Conservation (phyloP, 306 rosid genomes). For the Morella rubra region DNA sequence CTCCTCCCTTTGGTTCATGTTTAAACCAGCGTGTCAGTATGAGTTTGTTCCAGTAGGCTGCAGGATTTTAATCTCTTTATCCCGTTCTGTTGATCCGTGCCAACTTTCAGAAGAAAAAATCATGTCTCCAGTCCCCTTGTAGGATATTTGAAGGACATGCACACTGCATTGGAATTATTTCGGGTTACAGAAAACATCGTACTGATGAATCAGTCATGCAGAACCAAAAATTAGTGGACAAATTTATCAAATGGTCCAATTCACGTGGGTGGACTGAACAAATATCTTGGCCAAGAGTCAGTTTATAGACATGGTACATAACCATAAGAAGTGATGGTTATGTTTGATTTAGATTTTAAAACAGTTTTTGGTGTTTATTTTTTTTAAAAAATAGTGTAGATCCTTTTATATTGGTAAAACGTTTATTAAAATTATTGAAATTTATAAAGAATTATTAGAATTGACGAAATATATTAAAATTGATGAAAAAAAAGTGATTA, state of each 20-base stretch:
- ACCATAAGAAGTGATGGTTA: no score
- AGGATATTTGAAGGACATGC: constrained; percentile 65
- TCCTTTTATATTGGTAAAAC: no score
- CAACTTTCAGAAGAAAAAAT: constrained; percentile 55
- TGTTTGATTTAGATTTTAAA: no score
- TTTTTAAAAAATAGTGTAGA: no score
- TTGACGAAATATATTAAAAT: no score
- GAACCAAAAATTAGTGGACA: constrained; percentile 52
- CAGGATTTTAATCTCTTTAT: constrained; percentile 4
- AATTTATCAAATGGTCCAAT: constrained; percentile 23
- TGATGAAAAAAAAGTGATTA: no score
- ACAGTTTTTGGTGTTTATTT: no score
- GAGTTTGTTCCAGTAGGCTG: neutral
- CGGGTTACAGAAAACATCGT: constrained; percentile 63
- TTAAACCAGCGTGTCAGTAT: neutral
- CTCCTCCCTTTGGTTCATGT: neutral
- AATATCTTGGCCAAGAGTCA: constrained; percentile 56
- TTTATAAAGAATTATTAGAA: no score
- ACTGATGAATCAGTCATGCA: constrained; percentile 50
- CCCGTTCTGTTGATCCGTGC: constrained; percentile 53
- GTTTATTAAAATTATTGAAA: no score
- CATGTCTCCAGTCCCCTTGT: constrained; percentile 55
- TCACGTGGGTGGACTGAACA: constrained; percentile 28
- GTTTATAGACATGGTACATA: neutral
- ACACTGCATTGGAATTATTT: constrained; percentile 57